Evolutionary conservation across 2,329 filamentous ascomycete species (phyloP), one percentile per base, ranked within the genome.

Genomic region (Orbilia ellipsospora): DNA sequence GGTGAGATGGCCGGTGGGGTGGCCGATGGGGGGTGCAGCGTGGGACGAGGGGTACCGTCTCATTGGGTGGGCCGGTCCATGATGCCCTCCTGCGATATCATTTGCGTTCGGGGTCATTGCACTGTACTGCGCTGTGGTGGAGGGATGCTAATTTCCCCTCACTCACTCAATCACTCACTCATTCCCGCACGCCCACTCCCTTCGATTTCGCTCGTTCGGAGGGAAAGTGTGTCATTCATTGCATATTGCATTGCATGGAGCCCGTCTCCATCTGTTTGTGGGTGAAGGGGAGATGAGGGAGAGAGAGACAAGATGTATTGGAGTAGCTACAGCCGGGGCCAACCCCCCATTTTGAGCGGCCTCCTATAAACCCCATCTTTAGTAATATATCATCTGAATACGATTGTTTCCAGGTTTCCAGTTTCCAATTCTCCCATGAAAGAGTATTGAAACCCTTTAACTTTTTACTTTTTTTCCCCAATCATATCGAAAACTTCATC

Each of bases 41-140:
- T 72, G 60, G 67, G 60, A 72, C 60, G 67, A 72, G 60, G 67
- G 67, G 67, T 63, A 57, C 60, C 45, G 36, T 72, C 23, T 64
- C 28, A 72, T 72, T 72, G 67, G 67, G 51, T 59, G 64, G 31
- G 31, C 31, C 31, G 31, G 31, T 36, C 31, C 31, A 36, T 36
- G 31, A 36, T 10, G 31, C 31, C 28, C 28, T 36, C 6, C 10
- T 36, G 31, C 5, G 31, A 36, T 36, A 36, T 36, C 13, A 10
- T 50, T 45, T 48, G 44, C 44, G 13, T 48, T 48, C 15, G 26
- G 42, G 23, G 23, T 23, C 23, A 23, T 23, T 23, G 23, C 23
- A 23, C 23, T 2, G 23, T 23, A 23, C 4, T 23, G 23, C 23
- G 4, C 23, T 2, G 23, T 23, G 23, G 54, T 36, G 54, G 55